Evolutionary conservation across 371 early-diverging fungal genomes (phyloP).

Genomic region (Aphelidium insulamus): DNA sequence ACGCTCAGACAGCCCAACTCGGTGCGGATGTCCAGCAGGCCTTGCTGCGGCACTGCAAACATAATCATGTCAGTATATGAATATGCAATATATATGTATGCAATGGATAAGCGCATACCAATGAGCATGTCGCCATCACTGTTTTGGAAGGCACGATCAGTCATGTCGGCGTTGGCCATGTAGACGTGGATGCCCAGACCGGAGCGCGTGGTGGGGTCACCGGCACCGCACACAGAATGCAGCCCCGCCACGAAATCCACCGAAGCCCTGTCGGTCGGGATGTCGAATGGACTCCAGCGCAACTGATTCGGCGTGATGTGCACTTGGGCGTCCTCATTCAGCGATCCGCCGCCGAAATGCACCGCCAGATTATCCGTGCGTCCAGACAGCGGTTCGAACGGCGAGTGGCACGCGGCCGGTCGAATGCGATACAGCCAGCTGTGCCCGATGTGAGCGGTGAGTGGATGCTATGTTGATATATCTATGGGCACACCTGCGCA

Average conservation of each 20-base stretch:
- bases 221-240: constrained; percentile 68
- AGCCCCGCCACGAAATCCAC: constrained; percentile 67
- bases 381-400: constrained; percentile 24
- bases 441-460: background rate
- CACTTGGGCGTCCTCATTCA: constrained; percentile 5
- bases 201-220: constrained; percentile 45
- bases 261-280: constrained; percentile 21
- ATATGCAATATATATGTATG: background rate
- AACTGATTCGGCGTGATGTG: constrained; percentile 61
- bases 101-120: constrained; percentile 17
- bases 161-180: constrained; percentile 51
- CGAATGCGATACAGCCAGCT: constrained; percentile 88
- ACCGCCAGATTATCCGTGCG: constrained; percentile 19
- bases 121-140: constrained; percentile 84
- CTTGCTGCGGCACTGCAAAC: constrained; percentile 70
- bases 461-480: background rate
- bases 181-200: constrained; percentile 78
- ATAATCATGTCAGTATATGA: background rate
- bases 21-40: constrained; percentile 63
- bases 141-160: constrained; percentile 50
- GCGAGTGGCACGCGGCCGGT: constrained; percentile 69
- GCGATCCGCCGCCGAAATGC: constrained; percentile 20
- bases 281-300: constrained; percentile 77
- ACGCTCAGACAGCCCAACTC: constrained; percentile 74
- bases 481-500: constrained; percentile 29